phyloP scores from a whole-genome alignment of 2,329 filamentous ascomycete genomes.

The Huntiella omanensis region DNA sequence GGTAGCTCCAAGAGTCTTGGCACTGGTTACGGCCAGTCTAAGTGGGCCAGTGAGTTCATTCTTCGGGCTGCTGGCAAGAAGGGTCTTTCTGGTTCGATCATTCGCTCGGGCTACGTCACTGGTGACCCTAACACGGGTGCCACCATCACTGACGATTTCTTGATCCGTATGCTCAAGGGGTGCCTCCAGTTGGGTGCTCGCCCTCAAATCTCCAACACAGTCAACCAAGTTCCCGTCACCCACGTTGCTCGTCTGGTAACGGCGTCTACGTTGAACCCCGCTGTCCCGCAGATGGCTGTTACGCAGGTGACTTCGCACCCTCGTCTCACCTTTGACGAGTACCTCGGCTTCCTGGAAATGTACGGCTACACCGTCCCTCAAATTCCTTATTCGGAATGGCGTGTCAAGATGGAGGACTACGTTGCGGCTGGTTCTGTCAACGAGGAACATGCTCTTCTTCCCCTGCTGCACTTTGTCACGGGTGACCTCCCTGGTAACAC shows the following conservation, averaged over 20 bases:
- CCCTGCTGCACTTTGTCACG: constrained; percentile 54
- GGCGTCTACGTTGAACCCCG: constrained; percentile 49
- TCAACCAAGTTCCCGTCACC: constrained; percentile 76
- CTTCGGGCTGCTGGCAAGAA: constrained; percentile 60
- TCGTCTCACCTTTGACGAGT: constrained; percentile 59
- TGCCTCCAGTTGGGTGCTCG: constrained; percentile 60
- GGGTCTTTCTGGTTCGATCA: constrained; percentile 55
- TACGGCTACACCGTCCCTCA: constrained; percentile 57
- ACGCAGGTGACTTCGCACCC: constrained; percentile 67
- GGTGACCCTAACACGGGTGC: constrained; percentile 54
- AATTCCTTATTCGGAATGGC: constrained; percentile 52
- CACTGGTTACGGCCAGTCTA: constrained; percentile 80
- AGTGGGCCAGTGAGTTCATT: constrained; percentile 60
- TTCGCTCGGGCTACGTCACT: constrained; percentile 71
- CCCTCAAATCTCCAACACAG: constrained; percentile 65
- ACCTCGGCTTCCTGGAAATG: constrained; percentile 46
- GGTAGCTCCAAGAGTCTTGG: constrained; percentile 59
- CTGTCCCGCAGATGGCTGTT: constrained; percentile 27
- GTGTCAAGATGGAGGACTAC: constrained; percentile 24
- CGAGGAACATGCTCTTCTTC: constrained; percentile 25
- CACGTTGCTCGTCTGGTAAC: constrained; percentile 70
- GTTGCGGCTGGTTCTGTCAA: constrained; percentile 15
- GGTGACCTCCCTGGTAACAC: constrained; percentile 48
- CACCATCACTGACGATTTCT: constrained; percentile 73
- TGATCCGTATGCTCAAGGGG: constrained; percentile 72